phyloP scores from a whole-genome alignment of 2,329 filamentous ascomycete genomes.

The Colletotrichum endophyticum region DNA sequence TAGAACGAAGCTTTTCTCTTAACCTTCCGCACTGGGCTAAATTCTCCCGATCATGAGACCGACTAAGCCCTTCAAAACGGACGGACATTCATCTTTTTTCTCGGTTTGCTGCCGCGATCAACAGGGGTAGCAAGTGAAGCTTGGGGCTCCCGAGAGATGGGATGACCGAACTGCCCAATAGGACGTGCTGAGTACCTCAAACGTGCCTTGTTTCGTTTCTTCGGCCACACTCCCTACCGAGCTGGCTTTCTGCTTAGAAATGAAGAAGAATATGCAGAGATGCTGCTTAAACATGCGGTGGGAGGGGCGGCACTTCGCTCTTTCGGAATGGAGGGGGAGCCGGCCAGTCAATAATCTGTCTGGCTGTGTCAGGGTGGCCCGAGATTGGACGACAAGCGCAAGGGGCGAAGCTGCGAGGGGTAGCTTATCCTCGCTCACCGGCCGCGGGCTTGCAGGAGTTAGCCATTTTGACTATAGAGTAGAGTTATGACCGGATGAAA shows the following conservation, averaged over 20 bases:
- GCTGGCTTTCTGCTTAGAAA: slow-evolving; percentile 4
- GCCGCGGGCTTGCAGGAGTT: neutral
- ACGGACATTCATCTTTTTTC: neutral
- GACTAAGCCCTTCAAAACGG: neutral
- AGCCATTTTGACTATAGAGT: neutral
- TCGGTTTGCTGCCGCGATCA: neutral
- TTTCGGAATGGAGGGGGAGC: neutral
- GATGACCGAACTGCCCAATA: slow-evolving; percentile 13
- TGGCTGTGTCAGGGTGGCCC: neutral
- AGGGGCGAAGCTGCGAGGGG: neutral
- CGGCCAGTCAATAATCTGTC: neutral
- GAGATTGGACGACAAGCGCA: neutral
- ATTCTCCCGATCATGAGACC: slow-evolving; percentile 10
- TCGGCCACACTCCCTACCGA: slow-evolving; percentile 14
- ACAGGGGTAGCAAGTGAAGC: slow-evolving; percentile 5
- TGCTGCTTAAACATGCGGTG: neutral
- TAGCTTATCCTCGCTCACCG: neutral
- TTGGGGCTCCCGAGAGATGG: neutral
- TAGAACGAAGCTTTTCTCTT: neutral
- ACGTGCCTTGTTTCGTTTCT: slow-evolving; percentile 19
- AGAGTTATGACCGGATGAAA: slow-evolving; percentile 5
- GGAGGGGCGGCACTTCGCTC: neutral
- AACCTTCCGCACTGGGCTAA: slow-evolving; percentile 4
- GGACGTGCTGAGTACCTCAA: neutral
- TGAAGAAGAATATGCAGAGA: neutral